Evolutionary conservation across 1,139 yeast genomes (phyloP).

Genomic region (Saccharomycopsis phalli): DNA sequence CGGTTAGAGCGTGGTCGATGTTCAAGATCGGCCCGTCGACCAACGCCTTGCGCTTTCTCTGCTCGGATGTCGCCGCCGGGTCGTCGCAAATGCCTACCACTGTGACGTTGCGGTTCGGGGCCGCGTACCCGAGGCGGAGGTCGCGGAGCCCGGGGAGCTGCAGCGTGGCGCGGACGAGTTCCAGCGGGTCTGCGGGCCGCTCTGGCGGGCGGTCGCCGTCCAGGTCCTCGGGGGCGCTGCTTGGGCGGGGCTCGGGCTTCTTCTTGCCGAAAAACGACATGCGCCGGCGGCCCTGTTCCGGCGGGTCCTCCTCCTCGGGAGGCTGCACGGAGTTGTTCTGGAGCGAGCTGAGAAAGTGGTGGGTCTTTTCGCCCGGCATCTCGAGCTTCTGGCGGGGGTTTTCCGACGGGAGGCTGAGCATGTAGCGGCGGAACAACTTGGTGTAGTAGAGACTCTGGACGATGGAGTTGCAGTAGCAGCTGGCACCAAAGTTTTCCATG

Average conservation of each 20-base stretch:
- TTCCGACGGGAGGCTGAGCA: conserved; percentile 39
- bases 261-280: conserved; percentile 17
- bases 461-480: conserved; percentile 91
- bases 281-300: conserved; percentile 7
- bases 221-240: background rate
- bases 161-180: conserved; percentile 22
- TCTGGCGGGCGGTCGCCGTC: conserved; percentile 17
- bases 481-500: conserved; percentile 90
- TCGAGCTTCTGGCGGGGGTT: conserved; percentile 30
- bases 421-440: conserved; percentile 52
- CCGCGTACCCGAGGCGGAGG: conserved; percentile 26
- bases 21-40: conserved; percentile 78
- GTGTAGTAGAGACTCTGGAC: conserved; percentile 80
- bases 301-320: conserved; percentile 6
- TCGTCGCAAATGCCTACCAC: conserved; percentile 29
- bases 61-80: conserved; percentile 57
- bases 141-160: conserved; percentile 25
- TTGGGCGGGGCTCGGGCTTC: background rate
- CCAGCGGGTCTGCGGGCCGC: conserved; percentile 36
- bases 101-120: conserved; percentile 22
- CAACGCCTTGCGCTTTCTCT: conserved; percentile 71
- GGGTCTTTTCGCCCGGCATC: conserved; percentile 36
- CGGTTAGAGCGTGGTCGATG: conserved; percentile 55
- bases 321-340: conserved; percentile 8
- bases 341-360: conserved; percentile 19